These are phyloP conservation scores for Schwanniomyces occidentalis DNA, from an alignment of 805 yeast genomes.

Conservation along the genomic window DNA sequence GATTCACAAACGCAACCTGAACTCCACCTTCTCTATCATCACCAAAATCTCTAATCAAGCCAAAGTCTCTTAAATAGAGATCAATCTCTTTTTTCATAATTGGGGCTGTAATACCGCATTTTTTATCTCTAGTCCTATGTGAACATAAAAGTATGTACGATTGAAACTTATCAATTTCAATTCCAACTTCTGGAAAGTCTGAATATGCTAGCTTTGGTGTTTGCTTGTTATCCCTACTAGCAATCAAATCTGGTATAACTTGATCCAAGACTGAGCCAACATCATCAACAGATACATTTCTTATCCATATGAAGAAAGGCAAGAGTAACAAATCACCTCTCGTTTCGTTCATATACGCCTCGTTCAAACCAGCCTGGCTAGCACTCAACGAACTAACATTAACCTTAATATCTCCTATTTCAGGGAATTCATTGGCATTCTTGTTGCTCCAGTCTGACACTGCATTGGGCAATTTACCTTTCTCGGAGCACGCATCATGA, in stretches of 20 bases:
- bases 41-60: slow-evolving; percentile 70
- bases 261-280: slow-evolving; percentile 45
- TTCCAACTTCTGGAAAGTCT: slow-evolving; percentile 26
- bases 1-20: slow-evolving; percentile 69
- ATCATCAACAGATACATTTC: slow-evolving; percentile 44
- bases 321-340: slow-evolving; percentile 63
- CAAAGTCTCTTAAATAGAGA: slow-evolving; percentile 65
- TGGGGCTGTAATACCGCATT: slow-evolving; percentile 95
- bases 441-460: slow-evolving; percentile 38
- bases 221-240: slow-evolving; percentile 4
- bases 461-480: slow-evolving; percentile 46
- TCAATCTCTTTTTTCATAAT: slow-evolving; percentile 81
- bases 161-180: slow-evolving; percentile 37
- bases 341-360: slow-evolving; percentile 41
- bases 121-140: slow-evolving; percentile 85
- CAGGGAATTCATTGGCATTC: slow-evolving; percentile 14
- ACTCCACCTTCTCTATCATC: slow-evolving; percentile 80
- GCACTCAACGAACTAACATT: slow-evolving; percentile 57
- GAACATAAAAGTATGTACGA: slow-evolving; percentile 75
- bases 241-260: slow-evolving; percentile 41
- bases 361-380: slow-evolving; percentile 39
- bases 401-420: slow-evolving; percentile 42
- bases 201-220: slow-evolving; percentile 2
- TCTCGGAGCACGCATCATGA: slow-evolving; percentile 60
- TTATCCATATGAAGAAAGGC: slow-evolving; percentile 75